Evolutionary conservation across 2,329 filamentous ascomycete genomes (phyloP).

Genomic region (Plectosphaerella sp.): DNA sequence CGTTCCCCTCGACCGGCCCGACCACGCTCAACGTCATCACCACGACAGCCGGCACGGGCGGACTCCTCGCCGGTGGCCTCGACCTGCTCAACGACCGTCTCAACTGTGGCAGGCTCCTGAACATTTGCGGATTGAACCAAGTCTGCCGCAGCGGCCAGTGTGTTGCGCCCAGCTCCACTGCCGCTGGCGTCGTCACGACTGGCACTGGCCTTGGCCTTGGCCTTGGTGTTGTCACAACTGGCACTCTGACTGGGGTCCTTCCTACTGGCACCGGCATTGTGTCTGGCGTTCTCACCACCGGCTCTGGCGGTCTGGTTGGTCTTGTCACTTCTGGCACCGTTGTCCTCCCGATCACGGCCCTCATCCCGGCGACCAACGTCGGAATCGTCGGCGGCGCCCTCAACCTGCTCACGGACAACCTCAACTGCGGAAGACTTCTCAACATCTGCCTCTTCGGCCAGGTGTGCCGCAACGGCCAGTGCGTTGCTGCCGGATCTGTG

Average conservation of each 20-base stretch:
- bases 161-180: not conserved
- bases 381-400: not conserved
- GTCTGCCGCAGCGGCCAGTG: not conserved
- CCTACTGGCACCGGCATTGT: no score
- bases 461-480: not conserved
- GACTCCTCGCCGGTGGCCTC: no score
- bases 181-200: no score
- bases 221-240: no score
- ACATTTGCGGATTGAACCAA: not conserved
- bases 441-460: not conserved
- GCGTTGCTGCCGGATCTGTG: not conserved
- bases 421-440: slow-evolving; percentile 1
- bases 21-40: no score
- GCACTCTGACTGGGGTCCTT: no score
- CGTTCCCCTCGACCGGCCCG: no score
- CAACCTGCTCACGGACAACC: not conserved
- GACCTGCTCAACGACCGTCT: not conserved
- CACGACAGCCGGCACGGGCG: no score
- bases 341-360: not conserved
- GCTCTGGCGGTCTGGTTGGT: no score
- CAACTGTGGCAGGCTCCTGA: slow-evolving; percentile 1
- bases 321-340: not conserved
- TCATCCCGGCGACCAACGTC: not conserved
- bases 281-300: no score
- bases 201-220: no score